Conservation (phyloP, 2,329 filamentous ascomycete genomes). For the Hawksworthiomyces lignivorus region DNA sequence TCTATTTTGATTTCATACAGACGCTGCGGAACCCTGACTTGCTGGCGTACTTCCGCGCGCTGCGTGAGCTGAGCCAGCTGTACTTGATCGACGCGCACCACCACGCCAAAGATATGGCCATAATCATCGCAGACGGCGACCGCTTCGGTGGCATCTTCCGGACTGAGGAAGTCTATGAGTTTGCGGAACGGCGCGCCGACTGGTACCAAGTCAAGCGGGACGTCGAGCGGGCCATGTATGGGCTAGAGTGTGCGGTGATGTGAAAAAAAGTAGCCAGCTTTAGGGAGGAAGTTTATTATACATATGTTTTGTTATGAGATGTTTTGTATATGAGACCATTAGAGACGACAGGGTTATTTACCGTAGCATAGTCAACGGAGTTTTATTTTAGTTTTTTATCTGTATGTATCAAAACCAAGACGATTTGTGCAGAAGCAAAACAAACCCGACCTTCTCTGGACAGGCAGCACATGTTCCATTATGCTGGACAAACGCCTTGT, state of each 20-base stretch:
- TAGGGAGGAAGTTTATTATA: too few relatives aligned
- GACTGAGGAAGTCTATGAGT: conserved; percentile 96
- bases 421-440: too few relatives aligned
- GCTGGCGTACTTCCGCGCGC: conserved; percentile 80
- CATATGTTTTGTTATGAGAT: too few relatives aligned
- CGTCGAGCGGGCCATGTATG: conserved; percentile 96
- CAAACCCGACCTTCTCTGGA: too few relatives aligned
- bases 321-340: too few relatives aligned
- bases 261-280: too few relatives aligned
- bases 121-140: conserved; percentile 85
- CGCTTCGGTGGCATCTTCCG: conserved; percentile 88
- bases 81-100: conserved; percentile 83
- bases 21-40: conserved; percentile 77
- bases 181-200: conserved; percentile 85
- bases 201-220: conserved; percentile 86
- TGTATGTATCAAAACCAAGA: too few relatives aligned
- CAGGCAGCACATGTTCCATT: too few relatives aligned
- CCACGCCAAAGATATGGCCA: conserved; percentile 90
- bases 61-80: conserved; percentile 89
- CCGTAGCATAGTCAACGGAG: too few relatives aligned
- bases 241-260: conserved; percentile 82
- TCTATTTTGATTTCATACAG: conserved; percentile 79
- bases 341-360: too few relatives aligned
- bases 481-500: too few relatives aligned
- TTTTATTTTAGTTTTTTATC: not conserved